These are phyloP conservation scores for Pyrenochaeta sp. DNA, from an alignment of 2,329 filamentous ascomycete species.

Conservation along the genomic window DNA sequence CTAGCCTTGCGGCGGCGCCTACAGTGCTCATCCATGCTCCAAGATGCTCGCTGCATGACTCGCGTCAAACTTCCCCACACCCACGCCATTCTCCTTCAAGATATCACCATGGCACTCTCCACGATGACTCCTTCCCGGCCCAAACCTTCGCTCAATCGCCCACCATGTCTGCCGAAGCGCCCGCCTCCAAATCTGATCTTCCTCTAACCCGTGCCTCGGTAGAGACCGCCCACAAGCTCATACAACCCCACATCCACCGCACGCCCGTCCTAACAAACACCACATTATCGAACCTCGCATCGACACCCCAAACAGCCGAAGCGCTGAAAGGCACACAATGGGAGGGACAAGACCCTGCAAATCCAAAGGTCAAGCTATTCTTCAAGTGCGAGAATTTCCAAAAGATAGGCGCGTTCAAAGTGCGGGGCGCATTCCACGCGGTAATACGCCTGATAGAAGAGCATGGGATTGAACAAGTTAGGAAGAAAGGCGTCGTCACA, in stretches of 20 bases:
- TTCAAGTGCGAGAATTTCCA: conserved; percentile 98
- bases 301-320: conserved; percentile 67
- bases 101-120: conserved; percentile 4
- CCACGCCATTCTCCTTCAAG: conserved; percentile 11
- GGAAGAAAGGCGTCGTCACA: conserved; percentile 79
- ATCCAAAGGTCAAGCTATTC: conserved; percentile 76
- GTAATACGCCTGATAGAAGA: conserved; percentile 73
- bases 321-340: conserved; percentile 66
- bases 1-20: too few species aligned
- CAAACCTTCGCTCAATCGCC: background rate
- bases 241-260: conserved; percentile 78
- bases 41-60: background rate
- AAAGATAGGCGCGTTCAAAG: conserved; percentile 91
- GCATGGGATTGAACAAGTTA: conserved; percentile 46
- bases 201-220: conserved; percentile 79
- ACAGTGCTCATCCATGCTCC: too few species aligned
- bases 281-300: conserved; percentile 78
- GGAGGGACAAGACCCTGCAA: conserved; percentile 65
- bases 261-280: conserved; percentile 84
- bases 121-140: conserved; percentile 11
- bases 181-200: conserved; percentile 39
- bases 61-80: background rate
- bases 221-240: conserved; percentile 73
- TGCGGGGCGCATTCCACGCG: conserved; percentile 88
- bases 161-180: background rate